phyloP scores from a whole-genome alignment of 2,329 filamentous ascomycete genomes.

The Cladosporium colombiae region DNA sequence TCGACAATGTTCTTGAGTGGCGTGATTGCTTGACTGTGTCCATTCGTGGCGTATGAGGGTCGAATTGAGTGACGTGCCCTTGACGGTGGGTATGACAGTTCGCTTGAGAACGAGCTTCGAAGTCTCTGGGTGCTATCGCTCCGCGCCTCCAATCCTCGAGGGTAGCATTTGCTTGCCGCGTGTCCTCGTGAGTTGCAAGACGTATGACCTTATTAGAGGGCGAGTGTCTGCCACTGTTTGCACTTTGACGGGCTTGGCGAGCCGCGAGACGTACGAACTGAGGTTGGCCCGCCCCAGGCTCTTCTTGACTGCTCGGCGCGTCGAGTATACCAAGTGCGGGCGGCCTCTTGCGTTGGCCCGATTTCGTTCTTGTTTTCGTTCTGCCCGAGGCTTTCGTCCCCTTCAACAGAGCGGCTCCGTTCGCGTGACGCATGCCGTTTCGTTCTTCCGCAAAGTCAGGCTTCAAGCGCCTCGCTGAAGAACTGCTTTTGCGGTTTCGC shows the following conservation, averaged over 20 bases:
- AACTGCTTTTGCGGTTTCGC: slow-evolving; percentile 42
- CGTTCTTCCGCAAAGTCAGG: slow-evolving; percentile 30
- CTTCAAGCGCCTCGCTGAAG: slow-evolving; percentile 27
- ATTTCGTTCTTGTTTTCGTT: not conserved
- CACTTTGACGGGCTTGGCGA: slow-evolving; percentile 51
- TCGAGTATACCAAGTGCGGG: slow-evolving; percentile 55
- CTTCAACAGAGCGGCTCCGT: slow-evolving; percentile 1
- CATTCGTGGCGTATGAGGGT: not conserved
- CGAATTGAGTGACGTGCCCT: not conserved
- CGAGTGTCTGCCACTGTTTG: slow-evolving; percentile 53
- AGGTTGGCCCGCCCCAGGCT: slow-evolving; percentile 39
- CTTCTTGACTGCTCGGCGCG: slow-evolving; percentile 37
- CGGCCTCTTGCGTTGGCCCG: slow-evolving; percentile 9
- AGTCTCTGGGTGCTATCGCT: slow-evolving; percentile 31
- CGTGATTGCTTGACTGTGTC: not conserved
- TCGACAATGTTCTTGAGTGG: not conserved
- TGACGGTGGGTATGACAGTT: not conserved
- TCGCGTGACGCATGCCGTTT: slow-evolving; percentile 6
- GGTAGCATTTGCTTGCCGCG: slow-evolving; percentile 53
- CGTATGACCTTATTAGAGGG: slow-evolving; percentile 55
- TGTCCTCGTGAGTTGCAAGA: slow-evolving; percentile 55
- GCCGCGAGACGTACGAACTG: slow-evolving; percentile 59
- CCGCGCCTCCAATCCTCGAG: slow-evolving; percentile 56
- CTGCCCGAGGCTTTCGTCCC: not conserved
- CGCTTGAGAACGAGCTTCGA: not conserved